A percentile compares a stretch with the other conserved stretches of the same genome.
phyloP scores from a whole-genome alignment of 768 basidiomycete species.

The Agrocybe praecox region DNA sequence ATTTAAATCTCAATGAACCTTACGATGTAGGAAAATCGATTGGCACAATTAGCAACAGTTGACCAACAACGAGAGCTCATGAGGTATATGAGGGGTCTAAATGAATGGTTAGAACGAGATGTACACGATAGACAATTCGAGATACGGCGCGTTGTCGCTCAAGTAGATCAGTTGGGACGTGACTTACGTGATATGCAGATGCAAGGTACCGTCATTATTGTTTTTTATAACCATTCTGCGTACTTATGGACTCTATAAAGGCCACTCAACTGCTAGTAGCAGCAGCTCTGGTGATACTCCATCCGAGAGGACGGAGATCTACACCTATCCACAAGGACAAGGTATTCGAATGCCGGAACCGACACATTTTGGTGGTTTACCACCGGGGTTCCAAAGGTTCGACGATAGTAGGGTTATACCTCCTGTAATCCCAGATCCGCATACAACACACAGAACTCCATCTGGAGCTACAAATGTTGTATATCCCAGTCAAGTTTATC shows the following conservation, averaged over 20 bases:
- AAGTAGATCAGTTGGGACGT: constrained; percentile 53
- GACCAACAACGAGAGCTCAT: constrained; percentile 82
- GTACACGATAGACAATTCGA: constrained; percentile 80
- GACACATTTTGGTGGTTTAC: constrained; percentile 12
- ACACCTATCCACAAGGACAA: constrained; percentile 11
- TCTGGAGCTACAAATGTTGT: constrained; percentile 17
- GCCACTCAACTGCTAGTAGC: constrained; percentile 11
- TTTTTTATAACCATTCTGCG: background rate
- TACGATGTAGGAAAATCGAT: constrained; percentile 65
- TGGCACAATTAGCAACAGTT: constrained; percentile 72
- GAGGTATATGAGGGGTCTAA: constrained; percentile 76
- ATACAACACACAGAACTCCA: constrained; percentile 12
- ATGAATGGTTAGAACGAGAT: constrained; percentile 80
- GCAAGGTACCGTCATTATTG: constrained; percentile 24
- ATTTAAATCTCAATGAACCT: background rate
- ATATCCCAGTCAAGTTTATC: constrained; percentile 16
- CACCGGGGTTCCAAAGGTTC: constrained; percentile 19
- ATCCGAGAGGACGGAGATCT: constrained; percentile 4
- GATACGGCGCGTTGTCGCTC: constrained; percentile 62
- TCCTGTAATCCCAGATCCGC: constrained; percentile 34
- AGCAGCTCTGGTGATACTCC: constrained; percentile 11
- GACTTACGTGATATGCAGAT: constrained; percentile 40
- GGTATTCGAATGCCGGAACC: constrained; percentile 18
- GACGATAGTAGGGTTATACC: constrained; percentile 39
- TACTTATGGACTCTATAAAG: background rate